These are phyloP conservation scores for Backusella australiensis DNA, from an alignment of 192 early-diverging fungal species.

Conservation along the genomic window DNA sequence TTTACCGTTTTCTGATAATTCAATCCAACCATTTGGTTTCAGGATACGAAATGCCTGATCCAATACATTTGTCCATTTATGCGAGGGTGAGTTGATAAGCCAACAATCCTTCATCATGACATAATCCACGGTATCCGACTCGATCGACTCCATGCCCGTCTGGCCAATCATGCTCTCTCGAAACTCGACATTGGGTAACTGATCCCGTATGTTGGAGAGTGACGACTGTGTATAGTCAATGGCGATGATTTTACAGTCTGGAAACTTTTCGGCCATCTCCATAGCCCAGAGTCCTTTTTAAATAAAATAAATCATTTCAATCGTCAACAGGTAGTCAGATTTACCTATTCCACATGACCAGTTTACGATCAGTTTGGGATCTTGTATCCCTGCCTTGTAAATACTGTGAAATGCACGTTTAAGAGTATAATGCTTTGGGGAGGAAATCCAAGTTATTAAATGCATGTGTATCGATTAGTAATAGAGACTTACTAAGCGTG, in stretches of 20 bases:
- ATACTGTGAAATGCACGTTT: constrained; percentile 17
- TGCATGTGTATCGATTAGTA: too few species aligned
- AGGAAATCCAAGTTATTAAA: neutral
- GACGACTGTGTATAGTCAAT: neutral
- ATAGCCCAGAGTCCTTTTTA: constrained; percentile 27
- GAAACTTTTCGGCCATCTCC: constrained; percentile 31
- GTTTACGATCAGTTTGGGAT: constrained; percentile 21
- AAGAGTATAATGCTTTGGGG: constrained; percentile 26
- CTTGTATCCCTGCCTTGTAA: constrained; percentile 12
- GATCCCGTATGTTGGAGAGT: neutral
- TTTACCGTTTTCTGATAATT: constrained; percentile 22
- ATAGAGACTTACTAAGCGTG: neutral
- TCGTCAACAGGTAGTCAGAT: neutral
- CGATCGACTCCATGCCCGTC: constrained; percentile 11
- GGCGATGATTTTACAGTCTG: constrained; percentile 15
- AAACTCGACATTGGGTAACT: constrained; percentile 12
- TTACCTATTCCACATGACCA: constrained; percentile 32
- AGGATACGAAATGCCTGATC: constrained; percentile 24
- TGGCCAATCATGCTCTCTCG: neutral
- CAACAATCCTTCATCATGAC: constrained; percentile 21
- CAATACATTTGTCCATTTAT: constrained; percentile 22
- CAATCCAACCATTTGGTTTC: constrained; percentile 30
- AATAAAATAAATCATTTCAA: too few species aligned
- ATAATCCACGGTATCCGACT: constrained; percentile 12
- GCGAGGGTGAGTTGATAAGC: constrained; percentile 1